Percentiles rank a stretch among this genome's conserved stretches.
Conservation (phyloP, 345 rosid species). For the Citrus sp. region DNA sequence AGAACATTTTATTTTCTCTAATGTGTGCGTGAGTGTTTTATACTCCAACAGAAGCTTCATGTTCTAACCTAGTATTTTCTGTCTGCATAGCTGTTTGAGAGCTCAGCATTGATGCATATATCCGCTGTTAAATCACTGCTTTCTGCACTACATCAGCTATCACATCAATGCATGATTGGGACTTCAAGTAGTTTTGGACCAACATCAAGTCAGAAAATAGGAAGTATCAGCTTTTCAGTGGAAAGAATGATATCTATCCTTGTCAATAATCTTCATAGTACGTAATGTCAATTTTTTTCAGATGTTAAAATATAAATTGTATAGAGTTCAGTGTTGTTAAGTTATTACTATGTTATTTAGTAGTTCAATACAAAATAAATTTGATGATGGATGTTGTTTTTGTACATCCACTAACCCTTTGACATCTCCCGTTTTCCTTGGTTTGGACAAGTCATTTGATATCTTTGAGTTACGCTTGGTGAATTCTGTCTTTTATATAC, state of each 20-base stretch:
- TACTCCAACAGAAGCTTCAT: slow-evolving; percentile 9
- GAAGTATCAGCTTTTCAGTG: slow-evolving; percentile 82
- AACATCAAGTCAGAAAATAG: slow-evolving; percentile 67
- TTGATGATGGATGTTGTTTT: background rate
- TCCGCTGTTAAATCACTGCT: slow-evolving; percentile 97
- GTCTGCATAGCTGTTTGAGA: slow-evolving; percentile 78
- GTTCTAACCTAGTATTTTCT: slow-evolving; percentile 40
- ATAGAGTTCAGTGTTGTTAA: background rate
- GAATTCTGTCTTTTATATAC: background rate
- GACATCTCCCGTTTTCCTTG: background rate
- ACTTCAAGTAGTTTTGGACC: slow-evolving; percentile 68
- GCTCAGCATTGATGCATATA: slow-evolving; percentile 95
- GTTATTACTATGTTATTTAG: background rate
- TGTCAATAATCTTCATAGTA: slow-evolving; percentile 93
- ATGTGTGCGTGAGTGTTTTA: background rate
- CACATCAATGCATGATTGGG: slow-evolving; percentile 80
- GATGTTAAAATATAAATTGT: background rate
- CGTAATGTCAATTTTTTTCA: slow-evolving; percentile 25
- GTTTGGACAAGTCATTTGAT: background rate
- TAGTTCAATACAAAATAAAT: background rate
- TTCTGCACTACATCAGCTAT: slow-evolving; percentile 76
- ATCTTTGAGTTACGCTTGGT: background rate
- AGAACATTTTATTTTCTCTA: background rate
- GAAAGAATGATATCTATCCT: slow-evolving; percentile 94
- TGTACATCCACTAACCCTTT: slow-evolving; percentile 4